phyloP scores from a whole-genome alignment of 768 basidiomycete genomes.

The Suillus subalutaceus region DNA sequence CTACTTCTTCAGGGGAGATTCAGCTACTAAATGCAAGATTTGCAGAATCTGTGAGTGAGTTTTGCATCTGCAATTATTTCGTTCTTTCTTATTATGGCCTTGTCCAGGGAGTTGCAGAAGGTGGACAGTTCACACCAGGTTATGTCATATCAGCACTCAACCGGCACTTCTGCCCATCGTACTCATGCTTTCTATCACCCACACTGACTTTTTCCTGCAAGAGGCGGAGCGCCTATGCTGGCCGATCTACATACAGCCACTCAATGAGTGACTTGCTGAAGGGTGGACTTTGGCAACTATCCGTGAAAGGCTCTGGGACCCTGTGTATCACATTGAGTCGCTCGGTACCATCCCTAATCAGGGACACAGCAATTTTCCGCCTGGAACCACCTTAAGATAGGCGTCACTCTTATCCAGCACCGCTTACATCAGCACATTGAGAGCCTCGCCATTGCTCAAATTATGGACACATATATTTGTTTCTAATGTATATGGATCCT shows the following conservation, averaged over 20 bases:
- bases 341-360: too few species aligned
- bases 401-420: too few species aligned
- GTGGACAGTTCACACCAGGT: background rate
- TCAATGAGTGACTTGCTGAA: too few species aligned
- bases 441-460: too few species aligned
- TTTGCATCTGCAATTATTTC: background rate
- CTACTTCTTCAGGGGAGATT: background rate
- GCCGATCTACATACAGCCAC: background rate
- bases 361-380: too few species aligned
- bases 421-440: too few species aligned
- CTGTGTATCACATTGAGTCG: too few species aligned
- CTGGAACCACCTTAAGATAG: too few species aligned
- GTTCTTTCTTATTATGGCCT: background rate
- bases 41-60: background rate
- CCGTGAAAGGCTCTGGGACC: too few species aligned
- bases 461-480: too few species aligned
- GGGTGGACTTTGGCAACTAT: too few species aligned
- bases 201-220: background rate
- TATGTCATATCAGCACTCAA: background rate
- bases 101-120: background rate
- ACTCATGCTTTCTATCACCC: background rate
- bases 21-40: background rate
- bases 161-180: background rate
- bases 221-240: background rate
- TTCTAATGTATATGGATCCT: too few species aligned